A percentile compares a stretch with the other conserved stretches of the same genome.
Conservation (phyloP, 495 filamentous ascomycete species). For the Parmelia sp. region DNA sequence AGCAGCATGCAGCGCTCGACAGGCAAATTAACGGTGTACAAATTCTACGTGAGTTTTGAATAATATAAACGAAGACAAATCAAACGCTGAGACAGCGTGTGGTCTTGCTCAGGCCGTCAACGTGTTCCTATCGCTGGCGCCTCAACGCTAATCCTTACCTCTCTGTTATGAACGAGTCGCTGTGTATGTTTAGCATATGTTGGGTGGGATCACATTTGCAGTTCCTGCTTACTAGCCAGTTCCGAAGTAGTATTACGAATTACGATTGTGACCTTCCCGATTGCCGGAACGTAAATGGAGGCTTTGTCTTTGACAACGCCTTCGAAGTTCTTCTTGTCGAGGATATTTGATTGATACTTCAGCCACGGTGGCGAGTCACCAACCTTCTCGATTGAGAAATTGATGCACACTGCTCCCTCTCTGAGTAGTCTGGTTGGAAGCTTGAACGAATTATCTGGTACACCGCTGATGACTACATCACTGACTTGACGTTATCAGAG, state of each 20-base stretch:
- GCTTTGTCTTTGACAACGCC: constrained; percentile 85
- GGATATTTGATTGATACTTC: constrained; percentile 6
- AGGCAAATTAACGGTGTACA: background rate
- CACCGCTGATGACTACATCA: constrained; percentile 90
- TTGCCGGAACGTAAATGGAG: constrained; percentile 93
- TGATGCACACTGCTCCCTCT: constrained; percentile 91
- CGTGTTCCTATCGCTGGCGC: background rate
- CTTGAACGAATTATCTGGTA: constrained; percentile 81
- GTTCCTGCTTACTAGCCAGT: constrained; percentile 63
- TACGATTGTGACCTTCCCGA: constrained; percentile 95
- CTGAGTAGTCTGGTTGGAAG: constrained; percentile 74
- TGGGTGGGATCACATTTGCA: no score
- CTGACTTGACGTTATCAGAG: no score
- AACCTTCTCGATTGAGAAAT: constrained; percentile 90
- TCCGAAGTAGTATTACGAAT: constrained; percentile 85
- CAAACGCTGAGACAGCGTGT: background rate
- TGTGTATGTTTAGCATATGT: constrained; percentile 23
- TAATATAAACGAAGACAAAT: background rate
- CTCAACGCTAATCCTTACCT: constrained; percentile 4
- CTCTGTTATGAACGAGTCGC: constrained; percentile 48
- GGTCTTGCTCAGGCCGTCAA: background rate
- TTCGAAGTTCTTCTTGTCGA: constrained; percentile 65
- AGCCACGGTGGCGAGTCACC: constrained; percentile 4
- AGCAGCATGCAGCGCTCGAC: no score
- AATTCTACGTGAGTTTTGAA: background rate